A percentile compares a stretch with the other conserved stretches of the same genome.
These are phyloP conservation scores for Xylaria sp. DNA, from an alignment of 2,329 filamentous ascomycete genomes.

Conservation along the genomic window DNA sequence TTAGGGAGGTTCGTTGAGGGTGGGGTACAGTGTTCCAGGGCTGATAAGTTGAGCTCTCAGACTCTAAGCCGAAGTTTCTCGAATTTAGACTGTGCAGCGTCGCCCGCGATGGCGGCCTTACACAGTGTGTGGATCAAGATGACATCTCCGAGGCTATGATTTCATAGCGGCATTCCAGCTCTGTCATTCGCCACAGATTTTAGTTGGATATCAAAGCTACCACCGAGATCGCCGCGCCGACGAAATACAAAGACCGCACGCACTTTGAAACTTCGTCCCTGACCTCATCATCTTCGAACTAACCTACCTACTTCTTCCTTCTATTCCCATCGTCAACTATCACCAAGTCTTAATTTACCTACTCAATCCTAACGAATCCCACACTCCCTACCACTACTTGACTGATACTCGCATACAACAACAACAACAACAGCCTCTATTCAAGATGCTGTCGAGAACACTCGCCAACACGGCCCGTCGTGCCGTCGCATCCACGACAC, in stretches of 20 bases:
- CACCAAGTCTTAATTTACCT: not conserved
- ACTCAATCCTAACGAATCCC: too few species aligned
- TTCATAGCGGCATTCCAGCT: constrained; percentile 31
- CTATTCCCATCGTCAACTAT: constrained; percentile 4
- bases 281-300: constrained; percentile 23
- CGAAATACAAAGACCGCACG: constrained; percentile 33
- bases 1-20: not conserved
- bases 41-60: not conserved
- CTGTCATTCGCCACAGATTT: constrained; percentile 36
- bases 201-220: constrained; percentile 26
- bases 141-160: constrained; percentile 33
- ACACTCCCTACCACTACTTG: constrained; percentile 1
- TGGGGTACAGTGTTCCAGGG: not conserved
- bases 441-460: constrained; percentile 53
- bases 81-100: constrained; percentile 9
- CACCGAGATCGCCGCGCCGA: constrained; percentile 39
- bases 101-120: not conserved
- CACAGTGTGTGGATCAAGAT: constrained; percentile 29
- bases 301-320: constrained; percentile 1
- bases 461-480: constrained; percentile 43
- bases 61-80: not conserved
- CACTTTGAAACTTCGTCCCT: constrained; percentile 13
- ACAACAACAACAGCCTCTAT: constrained; percentile 5
- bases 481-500: constrained; percentile 46
- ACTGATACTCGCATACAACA: constrained; percentile 3